Percentiles rank a stretch among this genome's conserved stretches.
These are phyloP conservation scores for Debaryomycetaceae sp. DNA, from an alignment of 1,139 yeast genomes.

Conservation along the genomic window DNA sequence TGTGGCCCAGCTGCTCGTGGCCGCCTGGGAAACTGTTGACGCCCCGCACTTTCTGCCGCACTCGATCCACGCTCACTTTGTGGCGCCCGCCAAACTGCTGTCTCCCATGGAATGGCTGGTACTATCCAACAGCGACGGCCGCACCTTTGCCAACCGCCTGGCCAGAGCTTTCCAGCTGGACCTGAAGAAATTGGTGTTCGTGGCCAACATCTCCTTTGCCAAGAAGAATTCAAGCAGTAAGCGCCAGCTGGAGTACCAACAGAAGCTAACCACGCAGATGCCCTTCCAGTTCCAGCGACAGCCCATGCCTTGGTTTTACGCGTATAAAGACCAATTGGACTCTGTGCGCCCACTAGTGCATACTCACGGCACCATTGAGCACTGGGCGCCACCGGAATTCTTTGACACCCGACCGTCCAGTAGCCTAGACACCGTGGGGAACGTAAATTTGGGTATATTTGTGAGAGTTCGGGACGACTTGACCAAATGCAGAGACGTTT, in stretches of 20 bases:
- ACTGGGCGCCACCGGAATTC: slow-evolving; percentile 21
- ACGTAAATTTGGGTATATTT: slow-evolving; percentile 23
- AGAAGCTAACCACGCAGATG: background rate
- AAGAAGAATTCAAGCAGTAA: slow-evolving; percentile 14
- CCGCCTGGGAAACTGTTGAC: slow-evolving; percentile 27
- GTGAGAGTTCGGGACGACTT: slow-evolving; percentile 21
- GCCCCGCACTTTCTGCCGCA: slow-evolving; percentile 21
- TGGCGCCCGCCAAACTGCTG: slow-evolving; percentile 25
- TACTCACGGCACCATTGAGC: slow-evolving; percentile 23
- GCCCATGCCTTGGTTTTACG: slow-evolving; percentile 22
- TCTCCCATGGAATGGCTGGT: slow-evolving; percentile 28
- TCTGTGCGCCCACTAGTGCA: slow-evolving; percentile 15
- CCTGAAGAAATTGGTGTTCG: slow-evolving; percentile 20
- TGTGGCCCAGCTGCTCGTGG: slow-evolving; percentile 22
- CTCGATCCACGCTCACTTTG: slow-evolving; percentile 30
- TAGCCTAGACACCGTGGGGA: slow-evolving; percentile 16
- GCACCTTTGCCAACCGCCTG: slow-evolving; percentile 25
- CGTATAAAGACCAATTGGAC: slow-evolving; percentile 21
- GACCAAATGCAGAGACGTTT: slow-evolving; percentile 12
- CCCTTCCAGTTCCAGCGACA: slow-evolving; percentile 21
- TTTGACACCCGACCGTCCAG: slow-evolving; percentile 7
- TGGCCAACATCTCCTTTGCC: slow-evolving; percentile 25
- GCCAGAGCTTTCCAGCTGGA: slow-evolving; percentile 24
- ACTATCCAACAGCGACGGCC: slow-evolving; percentile 19
- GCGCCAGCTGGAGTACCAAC: slow-evolving; percentile 8